phyloP scores from a whole-genome alignment of 805 yeast species.

The Pichia heedii region DNA sequence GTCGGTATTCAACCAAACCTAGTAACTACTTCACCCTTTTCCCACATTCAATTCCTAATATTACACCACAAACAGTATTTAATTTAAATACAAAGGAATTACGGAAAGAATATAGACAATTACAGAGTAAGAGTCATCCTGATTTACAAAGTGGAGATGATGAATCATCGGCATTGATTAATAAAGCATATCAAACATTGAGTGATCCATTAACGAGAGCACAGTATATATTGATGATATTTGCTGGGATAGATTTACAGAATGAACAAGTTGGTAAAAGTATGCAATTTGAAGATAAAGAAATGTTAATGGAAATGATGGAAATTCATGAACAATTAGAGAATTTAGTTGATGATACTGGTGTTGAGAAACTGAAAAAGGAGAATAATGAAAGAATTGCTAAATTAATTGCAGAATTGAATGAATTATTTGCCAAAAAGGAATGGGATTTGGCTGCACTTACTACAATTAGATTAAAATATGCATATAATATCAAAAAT shows the following conservation, averaged over 20 bases:
- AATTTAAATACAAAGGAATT: constrained; percentile 43
- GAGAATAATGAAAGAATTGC: constrained; percentile 53
- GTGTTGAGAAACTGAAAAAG: constrained; percentile 39
- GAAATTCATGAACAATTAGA: constrained; percentile 81
- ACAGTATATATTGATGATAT: constrained; percentile 41
- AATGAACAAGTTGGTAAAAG: constrained; percentile 46
- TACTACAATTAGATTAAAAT: constrained; percentile 65
- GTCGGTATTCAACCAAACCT: too few species aligned
- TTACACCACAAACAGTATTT: constrained; percentile 33
- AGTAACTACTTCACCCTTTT: constrained; percentile 51
- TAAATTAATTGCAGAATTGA: constrained; percentile 36
- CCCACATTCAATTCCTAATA: constrained; percentile 63
- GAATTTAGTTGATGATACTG: constrained; percentile 49
- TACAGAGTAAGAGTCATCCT: constrained; percentile 78
- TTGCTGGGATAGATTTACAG: constrained; percentile 43
- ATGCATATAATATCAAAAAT: constrained; percentile 71
- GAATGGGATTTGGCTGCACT: constrained; percentile 53
- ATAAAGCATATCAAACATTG: constrained; percentile 69
- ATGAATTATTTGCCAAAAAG: constrained; percentile 34
- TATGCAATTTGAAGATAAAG: constrained; percentile 33
- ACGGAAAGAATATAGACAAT: constrained; percentile 62
- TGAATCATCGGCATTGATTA: constrained; percentile 43
- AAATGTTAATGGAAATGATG: constrained; percentile 63
- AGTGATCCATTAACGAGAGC: constrained; percentile 64
- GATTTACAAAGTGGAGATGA: constrained; percentile 36